Evolutionary conservation across 2,329 filamentous ascomycete genomes (phyloP), one percentile per base, ranked within the genome.

Genomic region (Aspergillus eucalypticola): DNA sequence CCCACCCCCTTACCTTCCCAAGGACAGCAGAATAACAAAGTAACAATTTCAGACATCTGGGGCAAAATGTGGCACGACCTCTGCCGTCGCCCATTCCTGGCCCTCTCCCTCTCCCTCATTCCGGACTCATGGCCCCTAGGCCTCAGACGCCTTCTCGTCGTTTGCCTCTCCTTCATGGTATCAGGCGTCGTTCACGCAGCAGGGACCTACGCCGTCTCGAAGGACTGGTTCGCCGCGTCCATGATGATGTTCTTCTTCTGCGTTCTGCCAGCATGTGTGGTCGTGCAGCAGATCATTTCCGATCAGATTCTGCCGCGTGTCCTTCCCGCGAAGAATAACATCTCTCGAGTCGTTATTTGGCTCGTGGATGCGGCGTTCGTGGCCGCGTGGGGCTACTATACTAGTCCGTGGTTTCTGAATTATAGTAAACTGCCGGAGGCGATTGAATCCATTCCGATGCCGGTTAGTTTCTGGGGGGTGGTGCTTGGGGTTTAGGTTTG

Each of bases 11-110:
- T 25, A 13, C 38, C 2, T 23, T 35, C n/a, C 19, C 19, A 21
- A 15, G 13, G 13, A 13, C 23, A 39, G 41, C 29, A 32, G 11
- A 44, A 39, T 54, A 27, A 23, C 15, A 10, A 15, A 49, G 3
- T 23, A 11, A 29, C 3, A 10, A 27, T 32, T 32, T 8, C 13
- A 66, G 64, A 64, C 23, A 64, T 66, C 32, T 66, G 64, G 64
- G 64, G 64, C 35, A 64, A 62, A 42, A 53, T 64, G 51, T 66
- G 64, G 64, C 64, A 66, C 50, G 64, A 66, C 21, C 58, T 66
- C 17, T 66, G 64, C 10, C 64, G 64, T 4, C 62, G 60, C 8
- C 56, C 62, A 7, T 52, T 66, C 8, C 57, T 66, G 3, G 58
- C 60, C 19, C 51, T 49, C 3, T 58, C 64, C 15, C 41, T 58